Conservation (phyloP, 306 rosid species). For the Vigna radiata region DNA sequence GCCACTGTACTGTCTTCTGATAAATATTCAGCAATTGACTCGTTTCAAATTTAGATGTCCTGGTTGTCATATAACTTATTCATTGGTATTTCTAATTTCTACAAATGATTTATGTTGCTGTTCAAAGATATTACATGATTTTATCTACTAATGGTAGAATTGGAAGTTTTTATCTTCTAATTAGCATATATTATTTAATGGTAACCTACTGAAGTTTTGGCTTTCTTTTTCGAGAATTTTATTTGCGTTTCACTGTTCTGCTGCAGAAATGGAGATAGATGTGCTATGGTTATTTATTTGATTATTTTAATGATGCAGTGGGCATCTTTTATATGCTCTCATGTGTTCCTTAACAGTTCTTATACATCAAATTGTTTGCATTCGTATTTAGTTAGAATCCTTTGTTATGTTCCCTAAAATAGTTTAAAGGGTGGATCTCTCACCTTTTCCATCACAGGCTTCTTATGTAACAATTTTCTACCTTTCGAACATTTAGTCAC, state of each 20-base stretch:
- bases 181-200: slow-evolving; percentile 10
- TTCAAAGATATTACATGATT: not conserved
- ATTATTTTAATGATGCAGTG: too few species aligned
- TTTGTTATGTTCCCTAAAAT: too few species aligned
- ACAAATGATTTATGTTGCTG: slow-evolving; percentile 16
- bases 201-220: slow-evolving; percentile 5
- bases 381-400: too few species aligned
- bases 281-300: not conserved
- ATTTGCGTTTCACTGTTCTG: not conserved
- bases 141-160: not conserved
- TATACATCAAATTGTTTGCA: too few species aligned
- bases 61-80: not conserved
- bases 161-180: not conserved
- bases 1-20: not conserved
- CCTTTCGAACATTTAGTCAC: not conserved
- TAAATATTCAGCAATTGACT: slow-evolving; percentile 18
- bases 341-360: not conserved
- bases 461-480: not conserved
- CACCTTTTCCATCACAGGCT: not conserved
- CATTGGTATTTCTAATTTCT: not conserved
- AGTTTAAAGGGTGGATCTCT: not conserved
- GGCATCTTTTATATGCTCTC: not conserved
- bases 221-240: not conserved
- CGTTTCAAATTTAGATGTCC: slow-evolving; percentile 5
- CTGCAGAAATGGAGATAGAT: not conserved